phyloP scores from a whole-genome alignment of 768 basidiomycete genomes.

The Pisolithus marmoratus region DNA sequence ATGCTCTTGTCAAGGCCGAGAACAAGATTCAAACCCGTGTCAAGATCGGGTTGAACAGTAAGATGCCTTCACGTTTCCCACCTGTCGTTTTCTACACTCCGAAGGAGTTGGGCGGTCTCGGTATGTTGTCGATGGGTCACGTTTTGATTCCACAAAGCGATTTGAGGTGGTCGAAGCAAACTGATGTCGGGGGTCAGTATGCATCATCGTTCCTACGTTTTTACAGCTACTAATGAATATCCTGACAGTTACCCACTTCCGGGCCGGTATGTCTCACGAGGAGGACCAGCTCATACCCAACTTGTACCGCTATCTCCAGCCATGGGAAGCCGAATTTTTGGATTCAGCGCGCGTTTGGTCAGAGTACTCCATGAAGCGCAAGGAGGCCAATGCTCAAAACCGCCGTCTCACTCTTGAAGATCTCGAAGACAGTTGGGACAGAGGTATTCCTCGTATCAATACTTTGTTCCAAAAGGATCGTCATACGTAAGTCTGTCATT shows the following conservation, averaged over 20 bases:
- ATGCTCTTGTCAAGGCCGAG: constrained; percentile 95
- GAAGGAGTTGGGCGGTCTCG: constrained; percentile 96
- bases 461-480: constrained; percentile 98
- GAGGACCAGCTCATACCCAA: constrained; percentile 96
- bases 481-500: constrained; percentile 57
- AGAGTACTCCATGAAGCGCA: constrained; percentile 98
- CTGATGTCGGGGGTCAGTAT: constrained; percentile 76
- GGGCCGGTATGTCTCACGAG: constrained; percentile 96
- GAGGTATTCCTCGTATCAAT: constrained; percentile 97
- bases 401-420: constrained; percentile 95
- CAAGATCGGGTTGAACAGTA: constrained; percentile 98
- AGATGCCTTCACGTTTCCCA: constrained; percentile 99
- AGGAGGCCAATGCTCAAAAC: constrained; percentile 99
- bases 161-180: constrained; percentile 96
- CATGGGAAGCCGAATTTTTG: constrained; percentile 96
- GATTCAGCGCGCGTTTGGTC: constrained; percentile 99
- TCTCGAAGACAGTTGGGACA: constrained; percentile 97
- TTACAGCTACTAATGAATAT: neutral
- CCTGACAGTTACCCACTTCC: constrained; percentile 86
- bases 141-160: constrained; percentile 98
- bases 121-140: constrained; percentile 99
- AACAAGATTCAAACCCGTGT: constrained; percentile 99
- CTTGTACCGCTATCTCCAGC: constrained; percentile 92
- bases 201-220: neutral
- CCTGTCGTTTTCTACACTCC: constrained; percentile 95